These are phyloP conservation scores for Pleoardoris graminearum DNA, from an alignment of 2,329 filamentous ascomycete genomes.

Conservation along the genomic window DNA sequence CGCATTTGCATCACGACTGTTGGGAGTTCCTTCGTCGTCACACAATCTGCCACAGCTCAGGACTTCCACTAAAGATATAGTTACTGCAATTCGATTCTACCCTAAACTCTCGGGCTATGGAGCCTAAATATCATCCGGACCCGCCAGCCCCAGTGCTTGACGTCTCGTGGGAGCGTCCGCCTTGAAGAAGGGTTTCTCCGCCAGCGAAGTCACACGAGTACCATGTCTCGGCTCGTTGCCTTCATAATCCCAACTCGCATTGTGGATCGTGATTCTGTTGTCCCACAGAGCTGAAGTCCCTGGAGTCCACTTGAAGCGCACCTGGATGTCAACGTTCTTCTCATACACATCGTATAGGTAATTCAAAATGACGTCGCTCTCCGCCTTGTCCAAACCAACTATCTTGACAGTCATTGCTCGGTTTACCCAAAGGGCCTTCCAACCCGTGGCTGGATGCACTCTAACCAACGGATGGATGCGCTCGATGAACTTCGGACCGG, in stretches of 20 bases:
- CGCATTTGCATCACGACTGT: too few species aligned
- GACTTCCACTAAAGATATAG: neutral
- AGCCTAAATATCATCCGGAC: conserved; percentile 57
- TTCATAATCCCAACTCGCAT: conserved; percentile 74
- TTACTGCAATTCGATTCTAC: neutral
- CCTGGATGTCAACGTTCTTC: conserved; percentile 70
- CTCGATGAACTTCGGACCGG: conserved; percentile 68
- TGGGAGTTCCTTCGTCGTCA: too few species aligned
- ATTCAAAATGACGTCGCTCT: conserved; percentile 68
- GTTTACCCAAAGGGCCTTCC: conserved; percentile 75
- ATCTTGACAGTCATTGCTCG: conserved; percentile 69
- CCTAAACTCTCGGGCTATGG: conserved; percentile 13
- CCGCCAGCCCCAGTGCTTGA: conserved; percentile 66
- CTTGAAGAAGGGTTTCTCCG: conserved; percentile 72
- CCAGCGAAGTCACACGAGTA: conserved; percentile 70
- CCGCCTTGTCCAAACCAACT: conserved; percentile 68
- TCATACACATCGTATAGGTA: conserved; percentile 72
- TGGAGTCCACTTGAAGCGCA: conserved; percentile 72
- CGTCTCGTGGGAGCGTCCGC: conserved; percentile 66
- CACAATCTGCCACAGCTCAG: too few species aligned
- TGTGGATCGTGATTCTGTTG: conserved; percentile 74
- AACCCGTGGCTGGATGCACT: conserved; percentile 72
- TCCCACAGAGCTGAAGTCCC: conserved; percentile 71
- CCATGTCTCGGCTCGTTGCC: conserved; percentile 69
- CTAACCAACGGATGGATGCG: conserved; percentile 69